phyloP scores from a whole-genome alignment of 2,329 filamentous ascomycete genomes.

The Achaetomium macrosporum region DNA sequence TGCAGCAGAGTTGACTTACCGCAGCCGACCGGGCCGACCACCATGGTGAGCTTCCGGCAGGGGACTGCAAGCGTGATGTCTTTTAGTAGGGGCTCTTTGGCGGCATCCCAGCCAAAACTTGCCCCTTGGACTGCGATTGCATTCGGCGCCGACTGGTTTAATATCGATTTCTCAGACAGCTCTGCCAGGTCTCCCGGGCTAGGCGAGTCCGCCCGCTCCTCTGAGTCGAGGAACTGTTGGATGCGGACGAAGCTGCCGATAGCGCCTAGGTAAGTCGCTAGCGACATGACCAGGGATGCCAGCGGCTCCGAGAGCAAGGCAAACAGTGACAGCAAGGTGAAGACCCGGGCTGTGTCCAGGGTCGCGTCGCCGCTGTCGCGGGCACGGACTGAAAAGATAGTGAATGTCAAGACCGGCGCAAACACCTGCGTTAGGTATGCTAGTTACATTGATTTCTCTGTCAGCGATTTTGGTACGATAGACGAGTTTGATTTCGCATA shows the following conservation, averaged over 20 bases:
- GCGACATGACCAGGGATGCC: constrained; percentile 29
- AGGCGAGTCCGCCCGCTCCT: constrained; percentile 22
- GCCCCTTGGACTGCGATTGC: constrained; percentile 16
- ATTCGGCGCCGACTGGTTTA: constrained; percentile 7
- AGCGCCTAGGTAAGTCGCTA: constrained; percentile 31
- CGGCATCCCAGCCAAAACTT: constrained; percentile 18
- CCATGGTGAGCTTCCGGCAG: constrained; percentile 1
- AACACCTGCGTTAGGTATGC: constrained; percentile 26
- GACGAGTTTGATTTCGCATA: too few species aligned
- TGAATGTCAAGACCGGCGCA: constrained; percentile 31
- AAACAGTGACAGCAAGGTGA: constrained; percentile 34
- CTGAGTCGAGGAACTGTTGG: constrained; percentile 29
- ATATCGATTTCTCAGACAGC: too few species aligned
- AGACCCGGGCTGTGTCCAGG: constrained; percentile 31
- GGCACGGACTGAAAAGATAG: constrained; percentile 31
- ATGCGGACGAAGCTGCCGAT: constrained; percentile 31
- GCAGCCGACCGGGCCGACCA: neutral
- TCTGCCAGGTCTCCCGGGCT: too few species aligned
- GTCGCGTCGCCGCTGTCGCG: constrained; percentile 23
- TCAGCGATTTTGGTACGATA: too few species aligned
- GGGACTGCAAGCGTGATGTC: constrained; percentile 15
- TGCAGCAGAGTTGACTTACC: neutral
- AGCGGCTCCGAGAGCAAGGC: constrained; percentile 31
- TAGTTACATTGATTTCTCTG: too few species aligned
- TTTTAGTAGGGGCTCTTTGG: constrained; percentile 17